Conservation (phyloP, 1,139 yeast genomes). For the Yamadazyma conglobata region DNA sequence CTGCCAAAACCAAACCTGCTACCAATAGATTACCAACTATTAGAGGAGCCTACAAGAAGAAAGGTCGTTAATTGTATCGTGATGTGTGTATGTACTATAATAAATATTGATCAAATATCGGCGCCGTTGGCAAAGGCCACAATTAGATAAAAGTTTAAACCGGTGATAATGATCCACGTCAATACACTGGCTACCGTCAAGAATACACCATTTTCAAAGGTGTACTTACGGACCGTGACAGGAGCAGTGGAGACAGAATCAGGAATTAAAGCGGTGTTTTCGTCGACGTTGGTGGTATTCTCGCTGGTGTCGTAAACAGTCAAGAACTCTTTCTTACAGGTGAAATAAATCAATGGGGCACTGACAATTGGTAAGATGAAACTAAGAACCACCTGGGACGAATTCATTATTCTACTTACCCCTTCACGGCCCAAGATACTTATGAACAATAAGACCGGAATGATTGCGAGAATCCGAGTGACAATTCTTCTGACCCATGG, state of each 20-base stretch:
- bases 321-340: conserved; percentile 58
- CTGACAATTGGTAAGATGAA: conserved; percentile 69
- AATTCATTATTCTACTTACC: conserved; percentile 62
- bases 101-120: conserved; percentile 42
- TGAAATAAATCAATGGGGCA: conserved; percentile 73
- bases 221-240: conserved; percentile 16
- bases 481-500: conserved; percentile 74
- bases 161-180: conserved; percentile 72
- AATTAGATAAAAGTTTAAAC: conserved; percentile 70
- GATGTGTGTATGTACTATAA: neutral
- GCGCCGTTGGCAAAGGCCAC: conserved; percentile 67
- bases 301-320: conserved; percentile 37
- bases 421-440: conserved; percentile 67
- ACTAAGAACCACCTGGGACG: conserved; percentile 72
- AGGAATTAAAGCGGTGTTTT: conserved; percentile 17
- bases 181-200: conserved; percentile 52
- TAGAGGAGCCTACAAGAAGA: conserved; percentile 41
- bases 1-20: conserved; percentile 20
- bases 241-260: conserved; percentile 6
- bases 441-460: conserved; percentile 67
- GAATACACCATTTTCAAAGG: conserved; percentile 63
- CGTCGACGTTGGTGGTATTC: conserved; percentile 10
- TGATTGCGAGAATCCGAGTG: conserved; percentile 69
- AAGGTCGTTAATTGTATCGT: conserved; percentile 11
- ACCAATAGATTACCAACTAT: conserved; percentile 38